Evolutionary conservation across 371 early-diverging fungal genomes (phyloP).

Genomic region (Phascolomyces articulosus): DNA sequence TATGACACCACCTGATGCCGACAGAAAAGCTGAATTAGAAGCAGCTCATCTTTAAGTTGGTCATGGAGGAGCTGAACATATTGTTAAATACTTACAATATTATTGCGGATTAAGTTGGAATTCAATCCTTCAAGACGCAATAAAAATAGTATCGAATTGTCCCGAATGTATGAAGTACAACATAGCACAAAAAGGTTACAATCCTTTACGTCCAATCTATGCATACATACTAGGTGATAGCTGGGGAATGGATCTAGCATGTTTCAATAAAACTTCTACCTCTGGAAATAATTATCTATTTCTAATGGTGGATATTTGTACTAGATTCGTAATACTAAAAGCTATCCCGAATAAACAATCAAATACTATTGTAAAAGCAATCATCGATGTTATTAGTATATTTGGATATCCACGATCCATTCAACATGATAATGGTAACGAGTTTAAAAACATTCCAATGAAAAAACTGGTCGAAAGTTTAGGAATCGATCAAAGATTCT

Average conservation of each 20-base stretch:
- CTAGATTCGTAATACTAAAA: no score
- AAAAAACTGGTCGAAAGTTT: neutral
- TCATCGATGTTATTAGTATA: no score
- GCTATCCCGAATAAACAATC: no score
- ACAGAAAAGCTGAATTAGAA: no score
- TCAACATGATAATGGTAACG: neutral
- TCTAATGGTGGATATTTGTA: no score
- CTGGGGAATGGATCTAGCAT: constrained; percentile 14
- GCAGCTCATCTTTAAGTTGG: no score
- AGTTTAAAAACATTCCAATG: neutral
- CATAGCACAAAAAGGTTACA: constrained; percentile 14
- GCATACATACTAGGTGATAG: constrained; percentile 19
- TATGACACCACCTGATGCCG: no score
- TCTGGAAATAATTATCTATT: no score
- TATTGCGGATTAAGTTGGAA: constrained; percentile 18
- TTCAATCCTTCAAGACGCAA: constrained; percentile 9
- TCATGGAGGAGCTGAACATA: constrained; percentile 22
- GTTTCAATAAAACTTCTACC: neutral
- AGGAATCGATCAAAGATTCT: neutral
- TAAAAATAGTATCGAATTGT: constrained; percentile 11
- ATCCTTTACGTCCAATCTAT: constrained; percentile 18
- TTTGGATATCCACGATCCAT: no score
- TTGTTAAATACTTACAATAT: constrained; percentile 3
- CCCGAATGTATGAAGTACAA: constrained; percentile 17
- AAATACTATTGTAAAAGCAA: no score